Evolutionary conservation across 1,284 basidiomycete genomes (phyloP).

Genomic region (Irpex lacteus): DNA sequence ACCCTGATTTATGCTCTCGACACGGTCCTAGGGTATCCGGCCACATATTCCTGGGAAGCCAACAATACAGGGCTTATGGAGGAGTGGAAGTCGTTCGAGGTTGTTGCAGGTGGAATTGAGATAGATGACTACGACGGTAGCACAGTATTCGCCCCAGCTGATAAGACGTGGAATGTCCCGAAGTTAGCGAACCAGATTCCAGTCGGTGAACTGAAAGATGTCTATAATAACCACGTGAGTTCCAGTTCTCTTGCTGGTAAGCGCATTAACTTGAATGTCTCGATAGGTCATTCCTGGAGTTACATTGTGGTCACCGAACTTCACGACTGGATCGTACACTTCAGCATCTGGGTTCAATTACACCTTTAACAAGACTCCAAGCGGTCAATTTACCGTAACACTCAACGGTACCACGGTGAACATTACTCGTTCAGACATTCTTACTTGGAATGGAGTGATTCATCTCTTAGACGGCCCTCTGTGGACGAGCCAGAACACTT

Average conservation of each 20-base stretch:
- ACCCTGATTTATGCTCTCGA: background rate
- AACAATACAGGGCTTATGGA: background rate
- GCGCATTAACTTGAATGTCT: background rate
- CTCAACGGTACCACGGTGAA: slow-evolving; percentile 9
- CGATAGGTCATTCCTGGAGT: slow-evolving; percentile 5
- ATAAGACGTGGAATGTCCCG: background rate
- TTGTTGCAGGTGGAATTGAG: background rate
- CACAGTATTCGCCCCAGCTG: background rate
- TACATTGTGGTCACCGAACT: slow-evolving; percentile 6
- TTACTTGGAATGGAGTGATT: slow-evolving; percentile 7
- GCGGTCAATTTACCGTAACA: background rate
- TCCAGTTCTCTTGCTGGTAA: background rate
- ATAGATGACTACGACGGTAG: background rate
- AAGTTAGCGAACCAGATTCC: background rate
- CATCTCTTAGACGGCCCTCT: slow-evolving; percentile 8
- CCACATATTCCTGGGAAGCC: background rate
- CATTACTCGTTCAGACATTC: slow-evolving; percentile 7
- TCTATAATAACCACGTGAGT: background rate
- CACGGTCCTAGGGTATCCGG: background rate
- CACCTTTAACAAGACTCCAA: background rate
- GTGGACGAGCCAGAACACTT: background rate
- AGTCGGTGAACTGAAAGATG: background rate
- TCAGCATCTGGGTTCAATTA: slow-evolving; percentile 6
- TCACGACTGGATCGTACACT: slow-evolving; percentile 1
- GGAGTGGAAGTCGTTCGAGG: background rate